Base-by-base conservation (phyloP, 2,329 filamentous ascomycete genomes). In the Penicillium sp. region DNA sequence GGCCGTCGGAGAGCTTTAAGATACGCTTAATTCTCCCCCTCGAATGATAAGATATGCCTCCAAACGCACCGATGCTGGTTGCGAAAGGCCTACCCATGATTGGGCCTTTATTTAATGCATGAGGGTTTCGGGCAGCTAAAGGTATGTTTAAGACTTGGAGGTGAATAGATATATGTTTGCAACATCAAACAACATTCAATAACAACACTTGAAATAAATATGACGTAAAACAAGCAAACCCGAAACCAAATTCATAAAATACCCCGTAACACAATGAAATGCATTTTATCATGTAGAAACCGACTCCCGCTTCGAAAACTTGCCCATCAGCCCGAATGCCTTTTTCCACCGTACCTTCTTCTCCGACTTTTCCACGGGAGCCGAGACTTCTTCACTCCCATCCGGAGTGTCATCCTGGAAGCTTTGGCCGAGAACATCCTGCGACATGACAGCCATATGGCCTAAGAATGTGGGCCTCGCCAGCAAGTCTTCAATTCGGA, bases 391-490 rank as follows among this genome's bases (percentile, higher is more conserved):
- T 13, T n/a, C 44, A 7, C 9, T 47, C 13, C 6, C n/a, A 52
- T 38, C 15, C 1, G 31, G 3, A 31, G 19, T 13, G 23, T 49
- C 54, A 19, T 23, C 54, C 8, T 56, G 54, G 9, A 56, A 15
- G 11, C 17, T 17, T 4, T 47, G 44, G 19, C 45, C 54, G 26
- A 48, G 17, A 48, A 35, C 21, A 49, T 56, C 41, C 8, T 48
- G 54, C 7, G 71, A 70, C 52, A 78, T 63, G 30, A 76, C 74
- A 9, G 73, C 75, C 72, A 79, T 75, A 60, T 79, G 77, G 0
- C 75, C 77, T 9, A 79, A 64, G 71, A 80, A 77, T 5, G 76
- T 78, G 0, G 78, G 75, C 17, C 77, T 73, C 19, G 76, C 74
- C 11, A 79, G 74, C 11, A 80, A 68, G 54, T 79, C 76, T 49